These are phyloP conservation scores for Exophiala lecanii-corni DNA, from an alignment of 2,329 filamentous ascomycete species.

Conservation along the genomic window DNA sequence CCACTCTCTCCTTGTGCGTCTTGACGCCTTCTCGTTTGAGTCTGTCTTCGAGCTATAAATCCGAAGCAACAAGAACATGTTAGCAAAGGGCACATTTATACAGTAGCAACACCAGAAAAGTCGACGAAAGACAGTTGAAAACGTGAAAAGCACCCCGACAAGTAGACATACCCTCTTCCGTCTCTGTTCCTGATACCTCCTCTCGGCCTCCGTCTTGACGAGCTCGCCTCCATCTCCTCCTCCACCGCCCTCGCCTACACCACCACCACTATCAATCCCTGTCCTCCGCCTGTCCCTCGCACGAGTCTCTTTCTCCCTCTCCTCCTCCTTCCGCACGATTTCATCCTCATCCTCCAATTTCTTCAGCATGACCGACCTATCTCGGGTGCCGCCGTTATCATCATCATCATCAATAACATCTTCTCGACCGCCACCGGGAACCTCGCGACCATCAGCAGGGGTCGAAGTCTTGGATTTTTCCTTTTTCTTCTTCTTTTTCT, in stretches of 20 bases:
- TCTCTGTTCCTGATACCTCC: constrained; percentile 72
- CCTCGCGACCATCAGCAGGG: not conserved
- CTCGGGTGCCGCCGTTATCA: constrained; percentile 11
- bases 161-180: constrained; percentile 65
- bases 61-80: not conserved
- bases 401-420: not conserved
- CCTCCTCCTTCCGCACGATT: constrained; percentile 28
- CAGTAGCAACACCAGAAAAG: too few relatives aligned
- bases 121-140: too few relatives aligned
- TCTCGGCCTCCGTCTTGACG: constrained; percentile 79
- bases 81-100: too few relatives aligned
- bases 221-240: constrained; percentile 28
- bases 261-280: constrained; percentile 4
- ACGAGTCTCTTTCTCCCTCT: constrained; percentile 20
- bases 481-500: constrained; percentile 50
- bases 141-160: not conserved
- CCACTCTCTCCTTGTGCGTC: constrained; percentile 93
- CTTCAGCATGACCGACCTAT: constrained; percentile 25
- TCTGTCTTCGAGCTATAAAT: constrained; percentile 78
- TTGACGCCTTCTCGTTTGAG: constrained; percentile 82
- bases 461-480: constrained; percentile 31
- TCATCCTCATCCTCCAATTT: constrained; percentile 22
- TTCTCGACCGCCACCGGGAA: not conserved
- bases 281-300: not conserved
- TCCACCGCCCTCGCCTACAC: constrained; percentile 31